A percentile compares a stretch with the other conserved stretches of the same genome.
Conservation (phyloP, 192 early-diverging fungal genomes). For the Linnemannia elongata region DNA sequence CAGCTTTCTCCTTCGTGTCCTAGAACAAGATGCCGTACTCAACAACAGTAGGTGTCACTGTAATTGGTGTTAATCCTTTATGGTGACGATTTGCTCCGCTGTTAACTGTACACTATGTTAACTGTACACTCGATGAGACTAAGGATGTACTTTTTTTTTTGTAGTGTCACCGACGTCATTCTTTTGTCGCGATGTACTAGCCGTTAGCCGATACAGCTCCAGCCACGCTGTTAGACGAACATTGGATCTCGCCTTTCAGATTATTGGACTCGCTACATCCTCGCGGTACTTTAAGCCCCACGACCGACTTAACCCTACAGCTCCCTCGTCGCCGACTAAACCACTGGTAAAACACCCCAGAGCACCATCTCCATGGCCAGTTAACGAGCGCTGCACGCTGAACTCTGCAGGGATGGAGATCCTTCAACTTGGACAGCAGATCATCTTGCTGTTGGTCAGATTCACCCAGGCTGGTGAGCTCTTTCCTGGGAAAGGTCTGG, state of each 20-base stretch:
- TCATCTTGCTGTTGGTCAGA: slow-evolving; percentile 38
- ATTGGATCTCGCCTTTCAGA: slow-evolving; percentile 34
- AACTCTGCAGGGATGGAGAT: slow-evolving; percentile 33
- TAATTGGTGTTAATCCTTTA: too few relatives aligned
- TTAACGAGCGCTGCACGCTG: slow-evolving; percentile 18
- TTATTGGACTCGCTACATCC: slow-evolving; percentile 26
- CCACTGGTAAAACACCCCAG: not conserved
- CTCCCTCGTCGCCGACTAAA: not conserved
- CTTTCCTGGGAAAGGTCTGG: slow-evolving; percentile 26
- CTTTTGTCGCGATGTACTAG: slow-evolving; percentile 35
- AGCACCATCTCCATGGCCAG: slow-evolving; percentile 23
- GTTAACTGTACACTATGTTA: not conserved
- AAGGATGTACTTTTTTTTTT: not conserved
- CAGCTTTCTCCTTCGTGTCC: slow-evolving; percentile 23
- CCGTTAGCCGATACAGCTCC: slow-evolving; percentile 7
- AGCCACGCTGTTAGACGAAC: slow-evolving; percentile 4
- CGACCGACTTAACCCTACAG: not conserved
- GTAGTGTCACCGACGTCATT: slow-evolving; percentile 28
- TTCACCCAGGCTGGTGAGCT: slow-evolving; percentile 34
- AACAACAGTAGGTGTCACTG: slow-evolving; percentile 17
- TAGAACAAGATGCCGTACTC: slow-evolving; percentile 42
- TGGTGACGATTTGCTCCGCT: not conserved
- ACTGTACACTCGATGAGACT: not conserved
- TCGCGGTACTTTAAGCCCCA: slow-evolving; percentile 20
- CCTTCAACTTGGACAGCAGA: slow-evolving; percentile 42